These are phyloP conservation scores for Asclepias syriaca DNA, from an alignment of 257 asterid species.

Conservation along the genomic window DNA sequence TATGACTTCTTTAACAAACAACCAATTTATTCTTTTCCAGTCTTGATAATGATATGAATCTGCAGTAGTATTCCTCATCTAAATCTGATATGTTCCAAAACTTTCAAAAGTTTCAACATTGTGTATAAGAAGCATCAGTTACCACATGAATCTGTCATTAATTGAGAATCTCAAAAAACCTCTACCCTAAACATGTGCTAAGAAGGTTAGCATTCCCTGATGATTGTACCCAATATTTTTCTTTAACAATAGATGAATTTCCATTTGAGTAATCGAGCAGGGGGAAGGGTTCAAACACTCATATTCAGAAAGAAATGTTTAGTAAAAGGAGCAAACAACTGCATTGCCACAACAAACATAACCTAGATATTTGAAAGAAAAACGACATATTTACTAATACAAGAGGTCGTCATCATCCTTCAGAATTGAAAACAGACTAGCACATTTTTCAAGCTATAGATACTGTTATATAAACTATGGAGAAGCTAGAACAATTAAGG, in stretches of 20 bases:
- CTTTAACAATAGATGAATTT: background rate
- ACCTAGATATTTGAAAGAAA: background rate
- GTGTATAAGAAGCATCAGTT: too few species aligned
- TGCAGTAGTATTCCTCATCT: too few species aligned
- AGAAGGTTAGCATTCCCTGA: background rate
- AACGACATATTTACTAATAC: background rate
- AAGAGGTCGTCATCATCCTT: background rate
- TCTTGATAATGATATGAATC: background rate
- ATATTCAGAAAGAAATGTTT: background rate
- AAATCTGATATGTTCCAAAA: background rate
- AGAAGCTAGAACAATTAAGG: background rate
- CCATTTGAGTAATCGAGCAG: background rate
- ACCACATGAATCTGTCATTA: too few species aligned
- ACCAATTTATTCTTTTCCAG: background rate
- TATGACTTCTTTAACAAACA: background rate
- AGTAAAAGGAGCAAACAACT: background rate
- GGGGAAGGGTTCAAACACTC: background rate
- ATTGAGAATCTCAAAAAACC: background rate
- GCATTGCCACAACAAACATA: background rate
- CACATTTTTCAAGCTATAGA: background rate
- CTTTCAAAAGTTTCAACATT: background rate
- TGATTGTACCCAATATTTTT: background rate
- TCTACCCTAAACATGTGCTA: too few species aligned
- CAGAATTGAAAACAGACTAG: background rate
- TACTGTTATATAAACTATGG: background rate